Evolutionary conservation across 768 basidiomycete genomes (phyloP), one percentile per base, ranked within the genome.

Genomic region (Kwoniella europaea): DNA sequence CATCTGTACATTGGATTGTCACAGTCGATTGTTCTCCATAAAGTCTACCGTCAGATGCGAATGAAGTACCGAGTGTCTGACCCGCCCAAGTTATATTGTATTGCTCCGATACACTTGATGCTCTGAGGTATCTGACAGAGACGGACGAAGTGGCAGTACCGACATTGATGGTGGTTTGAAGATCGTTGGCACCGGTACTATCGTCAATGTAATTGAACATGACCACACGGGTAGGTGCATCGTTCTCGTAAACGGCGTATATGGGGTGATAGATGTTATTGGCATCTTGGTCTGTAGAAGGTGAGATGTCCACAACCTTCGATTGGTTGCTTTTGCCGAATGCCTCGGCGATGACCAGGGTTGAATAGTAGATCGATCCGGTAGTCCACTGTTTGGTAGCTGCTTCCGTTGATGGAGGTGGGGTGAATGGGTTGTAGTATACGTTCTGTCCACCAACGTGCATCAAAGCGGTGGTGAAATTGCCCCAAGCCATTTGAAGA

Each of bases 171-270:
- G 84, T 86, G 12, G 87, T 87, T 1, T 85, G 69, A 88, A 87
- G 4, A 59, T 88, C 85, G 74, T 85, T 88, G 0, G 85, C 87
- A 5, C 90, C 90, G 3, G 85, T 85, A 0, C 85, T 70, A 75
- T 92, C 91, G 29, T 87, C 86, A 54, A 91, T 86, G 76, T 88
- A 93, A 82, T 93, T 94, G 84, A 92, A 88, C 62, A 93, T 77
- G 9, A 88, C 89, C 0, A 91, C 86, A 54, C 90, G 87, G 10
- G 86, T 86, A 3, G 90, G 88, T 3, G 81, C 84, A 18, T 88
- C 88, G 68, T 90, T 87, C 80, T 93, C 91, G 78, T 92, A 93
- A 64, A 93, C 87, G 6, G 88, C 90, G 78, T 92, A 90, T 0
- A 42, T 87, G 86, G 69, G 91, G 5, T 90, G 90, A 72, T 84